Evolutionary conservation across 2,329 filamentous ascomycete species (phyloP), one percentile per base, ranked within the genome.

Genomic region (Diaporthe sp.): DNA sequence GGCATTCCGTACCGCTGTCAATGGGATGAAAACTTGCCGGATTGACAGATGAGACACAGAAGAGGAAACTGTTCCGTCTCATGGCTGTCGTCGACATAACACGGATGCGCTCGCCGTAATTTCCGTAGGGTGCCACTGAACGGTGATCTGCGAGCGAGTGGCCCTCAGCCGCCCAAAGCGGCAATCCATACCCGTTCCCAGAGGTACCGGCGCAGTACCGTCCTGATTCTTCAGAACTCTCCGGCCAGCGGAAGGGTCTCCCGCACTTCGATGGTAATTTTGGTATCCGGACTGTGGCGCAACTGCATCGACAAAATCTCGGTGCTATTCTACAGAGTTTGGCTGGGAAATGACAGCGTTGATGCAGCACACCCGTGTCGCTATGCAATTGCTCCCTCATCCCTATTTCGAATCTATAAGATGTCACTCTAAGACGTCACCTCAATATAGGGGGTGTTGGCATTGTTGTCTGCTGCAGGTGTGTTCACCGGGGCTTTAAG

Each of bases 121-220:
- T 61, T 76, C 75, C 75, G 72, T 39, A 58, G 72, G 65, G 75
- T 74, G 49, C 75, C 75, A 76, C 75, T 67, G 72, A 53, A 73
- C 61, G 20, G 37, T 57, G 71, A 67, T 63, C 71, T 73, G 47
- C 71, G 65, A 70, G 65, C 65, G 34, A 55, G 49, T 68, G 47
- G 65, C 47, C 65, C 34, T 55, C 34, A 55, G 57, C 57, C 39
- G 6, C 71, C 71, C 57, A 65, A 55, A 65, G 58, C 34, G 61
- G 58, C 58, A 73, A 60, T 55, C 49, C 37, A 70, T 55, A 20
- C 60, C 71, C 71, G 57, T 51, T 73, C 58, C 65, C 37, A 47
- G 20, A 63, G 9, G 20, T 63, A 55, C 49, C 65, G 61, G 20
- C 47, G 22, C 31, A 39, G 63, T 51, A 63, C 53, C 47, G 55